phyloP scores from a whole-genome alignment of 2,329 filamentous ascomycete species.

The Setomelanomma holmii region DNA sequence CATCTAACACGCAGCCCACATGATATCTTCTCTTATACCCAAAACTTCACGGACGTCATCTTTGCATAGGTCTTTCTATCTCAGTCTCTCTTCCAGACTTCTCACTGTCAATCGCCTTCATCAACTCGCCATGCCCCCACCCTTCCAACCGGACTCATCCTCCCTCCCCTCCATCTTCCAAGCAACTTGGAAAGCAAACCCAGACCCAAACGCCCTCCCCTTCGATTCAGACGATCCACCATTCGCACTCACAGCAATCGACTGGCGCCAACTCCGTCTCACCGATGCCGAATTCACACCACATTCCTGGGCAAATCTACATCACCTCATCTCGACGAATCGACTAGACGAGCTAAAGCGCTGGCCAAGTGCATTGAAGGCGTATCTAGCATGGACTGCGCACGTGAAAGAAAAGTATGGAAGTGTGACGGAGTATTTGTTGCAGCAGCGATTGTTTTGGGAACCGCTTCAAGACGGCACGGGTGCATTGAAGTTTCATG shows the following conservation, averaged over 20 bases:
- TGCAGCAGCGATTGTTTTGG: constrained; percentile 64
- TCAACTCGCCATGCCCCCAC: constrained; percentile 12
- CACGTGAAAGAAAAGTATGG: constrained; percentile 63
- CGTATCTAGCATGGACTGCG: constrained; percentile 66
- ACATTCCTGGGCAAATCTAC: constrained; percentile 45
- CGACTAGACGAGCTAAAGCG: constrained; percentile 64
- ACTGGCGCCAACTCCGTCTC: constrained; percentile 44
- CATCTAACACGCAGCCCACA: background rate
- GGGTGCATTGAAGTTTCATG: constrained; percentile 46
- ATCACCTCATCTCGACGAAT: constrained; percentile 52
- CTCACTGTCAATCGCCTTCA: no score
- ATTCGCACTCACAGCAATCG: constrained; percentile 44
- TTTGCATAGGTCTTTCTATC: background rate
- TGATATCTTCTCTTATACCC: background rate
- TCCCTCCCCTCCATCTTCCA: constrained; percentile 42
- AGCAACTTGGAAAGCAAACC: constrained; percentile 35
- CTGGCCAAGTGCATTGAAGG: constrained; percentile 64
- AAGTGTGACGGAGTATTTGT: constrained; percentile 63
- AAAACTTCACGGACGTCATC: background rate
- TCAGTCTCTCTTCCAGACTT: background rate
- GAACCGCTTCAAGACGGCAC: constrained; percentile 22
- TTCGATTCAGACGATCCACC: constrained; percentile 44
- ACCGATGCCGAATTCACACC: constrained; percentile 41
- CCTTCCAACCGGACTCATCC: constrained; percentile 23
- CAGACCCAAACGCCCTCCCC: constrained; percentile 43